Base-by-base conservation (phyloP, 495 filamentous ascomycete species). In the Gamarada debralockiae region DNA sequence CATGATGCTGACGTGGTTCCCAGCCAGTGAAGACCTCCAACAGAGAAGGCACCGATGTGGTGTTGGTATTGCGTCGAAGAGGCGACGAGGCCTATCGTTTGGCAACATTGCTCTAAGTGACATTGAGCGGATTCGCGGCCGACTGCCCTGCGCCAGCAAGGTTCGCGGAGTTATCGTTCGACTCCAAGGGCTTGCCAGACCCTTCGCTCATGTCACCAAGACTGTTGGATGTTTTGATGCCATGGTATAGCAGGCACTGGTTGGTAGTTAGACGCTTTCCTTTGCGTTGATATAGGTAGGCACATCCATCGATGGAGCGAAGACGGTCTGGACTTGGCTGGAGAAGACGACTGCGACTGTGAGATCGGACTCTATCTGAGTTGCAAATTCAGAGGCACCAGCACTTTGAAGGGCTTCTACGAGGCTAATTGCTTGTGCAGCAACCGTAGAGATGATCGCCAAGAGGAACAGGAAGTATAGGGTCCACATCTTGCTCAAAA, bases 1-100 rank as follows among this genome's bases (percentile, higher is more conserved):
- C 34, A 70, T 52, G 47, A 72, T 52, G 45, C 55, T 64, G 12
- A 66, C 59, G 18, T 33, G 56, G 37, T 69, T 61, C 4, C 69
- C 69, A 7, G 67, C 53, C 2, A 68, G 68, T 37, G 63, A 50
- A 23, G 8, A 34, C n/a, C n/a, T 34, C n/a, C 31, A 34, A 8
- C 31, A 34, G 31, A 34, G 31, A 34, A n/a, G 31, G 31, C 8
- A n/a, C n/a, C n/a, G 31, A 8, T 8, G 31, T 34, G n/a, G 31
- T n/a, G n/a, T n/a, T n/a, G n/a, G n/a, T n/a, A n/a, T n/a, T n/a
- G n/a, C n/a, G n/a, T n/a, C n/a, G n/a, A n/a, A n/a, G n/a, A n/a
- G n/a, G n/a, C n/a, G n/a, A n/a, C n/a, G n/a, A n/a, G n/a, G n/a
- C n/a, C n/a, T n/a, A n/a, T n/a, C n/a, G n/a, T n/a, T n/a, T n/a